These are phyloP conservation scores for Vanrija pseudolonga DNA, from an alignment of 1,284 basidiomycete genomes.

Conservation along the genomic window DNA sequence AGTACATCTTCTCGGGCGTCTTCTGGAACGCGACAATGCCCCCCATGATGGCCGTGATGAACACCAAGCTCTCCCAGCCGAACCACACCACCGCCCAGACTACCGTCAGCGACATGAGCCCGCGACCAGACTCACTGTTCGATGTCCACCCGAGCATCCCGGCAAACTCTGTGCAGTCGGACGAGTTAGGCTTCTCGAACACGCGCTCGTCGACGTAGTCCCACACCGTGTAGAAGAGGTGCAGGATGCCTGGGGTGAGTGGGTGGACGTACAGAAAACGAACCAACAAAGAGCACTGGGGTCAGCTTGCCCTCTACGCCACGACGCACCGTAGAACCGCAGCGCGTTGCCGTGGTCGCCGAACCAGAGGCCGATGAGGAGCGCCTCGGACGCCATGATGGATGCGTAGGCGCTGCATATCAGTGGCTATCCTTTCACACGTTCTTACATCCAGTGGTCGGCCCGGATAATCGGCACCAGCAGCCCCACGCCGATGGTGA, in stretches of 20 bases:
- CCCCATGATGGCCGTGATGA: conserved; percentile 44
- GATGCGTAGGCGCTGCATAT: conserved; percentile 40
- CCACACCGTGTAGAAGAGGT: conserved; percentile 50
- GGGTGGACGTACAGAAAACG: neutral
- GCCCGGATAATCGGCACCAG: conserved; percentile 43
- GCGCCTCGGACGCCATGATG: conserved; percentile 38
- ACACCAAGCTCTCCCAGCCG: conserved; percentile 38
- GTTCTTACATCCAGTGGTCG: conserved; percentile 40
- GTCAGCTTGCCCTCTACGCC: neutral
- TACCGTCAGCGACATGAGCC: conserved; percentile 6
- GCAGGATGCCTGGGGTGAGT: conserved; percentile 32
- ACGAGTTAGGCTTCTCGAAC: conserved; percentile 46
- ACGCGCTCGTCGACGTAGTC: conserved; percentile 48
- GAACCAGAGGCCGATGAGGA: conserved; percentile 50
- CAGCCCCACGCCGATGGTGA: conserved; percentile 46
- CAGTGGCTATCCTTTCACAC: neutral
- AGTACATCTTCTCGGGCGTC: conserved; percentile 28
- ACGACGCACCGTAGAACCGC: conserved; percentile 40
- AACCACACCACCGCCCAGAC: conserved; percentile 45
- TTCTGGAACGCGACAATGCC: conserved; percentile 46
- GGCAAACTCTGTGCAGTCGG: conserved; percentile 45
- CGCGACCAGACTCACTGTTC: conserved; percentile 21
- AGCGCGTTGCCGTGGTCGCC: conserved; percentile 47
- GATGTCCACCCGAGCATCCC: conserved; percentile 39
- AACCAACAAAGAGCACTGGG: conserved; percentile 19